Evolutionary conservation across 306 rosid species (phyloP), one percentile per base, ranked within the genome.

Genomic region (Rubus parviflorus): DNA sequence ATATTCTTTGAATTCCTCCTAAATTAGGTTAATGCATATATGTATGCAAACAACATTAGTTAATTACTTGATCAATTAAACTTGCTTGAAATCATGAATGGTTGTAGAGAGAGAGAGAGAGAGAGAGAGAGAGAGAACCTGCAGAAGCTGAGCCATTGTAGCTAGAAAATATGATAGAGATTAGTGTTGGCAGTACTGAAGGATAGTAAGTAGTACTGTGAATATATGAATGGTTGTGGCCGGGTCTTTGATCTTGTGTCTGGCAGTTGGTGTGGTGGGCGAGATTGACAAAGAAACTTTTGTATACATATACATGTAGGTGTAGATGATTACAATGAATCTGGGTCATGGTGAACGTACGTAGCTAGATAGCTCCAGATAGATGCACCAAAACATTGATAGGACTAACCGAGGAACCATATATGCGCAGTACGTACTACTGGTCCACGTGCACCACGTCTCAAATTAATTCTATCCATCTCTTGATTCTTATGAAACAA

Each of bases 1-100:
- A 42, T 66, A 23, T 25, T 67, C 74, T 7, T 67, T 68, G 25
- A 76, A 76, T 43, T 76, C 80, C 46, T 76, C 74, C 74, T 61
- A 30, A 20, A 22, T 57, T 23, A 57, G 51, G 51, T 20, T 15
- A 30, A 30, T 30, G 35, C 35, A 30, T 30, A 30, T 15, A 22
- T 10, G 63, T 15, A 22, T 10, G 63, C 63, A 10, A 11, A 22
- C 3, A 56, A 56, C 35, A 56, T n/a, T 16, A 52, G 13, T 45
- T 45, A 6, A 45, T 30, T 30, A 30, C 35, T 30, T 30, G 35
- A 1, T 30, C 2, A 30, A 30, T 30, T 30, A 30, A 30, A 30
- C 35, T 30, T 30, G 35, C 48, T 45, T 45, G 11, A 8, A 45
- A 8, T 45, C 48, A 8, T 10, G 12, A 11, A 46, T 30, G 35